Conservation (phyloP, 2,329 filamentous ascomycete species). For the Coniochaeta ligniaria region DNA sequence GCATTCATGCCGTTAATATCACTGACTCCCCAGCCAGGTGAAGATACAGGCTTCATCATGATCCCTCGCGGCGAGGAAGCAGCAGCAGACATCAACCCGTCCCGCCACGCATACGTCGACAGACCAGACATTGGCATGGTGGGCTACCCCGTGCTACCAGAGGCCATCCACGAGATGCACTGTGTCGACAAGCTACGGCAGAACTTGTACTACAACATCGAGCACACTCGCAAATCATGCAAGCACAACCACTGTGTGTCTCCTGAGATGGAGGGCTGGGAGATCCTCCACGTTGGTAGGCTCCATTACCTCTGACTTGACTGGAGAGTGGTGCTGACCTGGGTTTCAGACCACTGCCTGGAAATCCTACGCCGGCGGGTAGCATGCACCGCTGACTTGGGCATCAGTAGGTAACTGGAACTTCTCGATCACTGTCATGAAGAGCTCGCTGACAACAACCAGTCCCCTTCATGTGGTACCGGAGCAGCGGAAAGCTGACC, state of each 20-base stretch:
- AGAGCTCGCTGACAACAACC: not conserved
- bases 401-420: conserved; percentile 1
- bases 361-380: conserved; percentile 7
- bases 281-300: conserved; percentile 8
- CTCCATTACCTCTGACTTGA: not conserved
- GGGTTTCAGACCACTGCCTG: conserved; percentile 6
- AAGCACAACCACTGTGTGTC: conserved; percentile 1
- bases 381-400: conserved; percentile 10
- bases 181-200: conserved; percentile 9
- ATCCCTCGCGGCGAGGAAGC: conserved; percentile 7
- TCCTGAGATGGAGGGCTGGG: conserved; percentile 4
- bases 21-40: not conserved
- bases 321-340: not conserved
- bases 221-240: conserved; percentile 7
- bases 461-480: conserved; percentile 9
- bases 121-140: conserved; percentile 10
- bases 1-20: not conserved
- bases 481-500: conserved; percentile 5
- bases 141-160: conserved; percentile 8
- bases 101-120: conserved; percentile 9
- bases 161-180: conserved; percentile 11
- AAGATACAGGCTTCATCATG: conserved; percentile 8
- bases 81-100: conserved; percentile 7
- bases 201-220: conserved; percentile 11
- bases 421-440: not conserved